These are phyloP conservation scores for Aureobasidium zeae DNA, from an alignment of 2,329 filamentous ascomycete genomes.

Conservation along the genomic window DNA sequence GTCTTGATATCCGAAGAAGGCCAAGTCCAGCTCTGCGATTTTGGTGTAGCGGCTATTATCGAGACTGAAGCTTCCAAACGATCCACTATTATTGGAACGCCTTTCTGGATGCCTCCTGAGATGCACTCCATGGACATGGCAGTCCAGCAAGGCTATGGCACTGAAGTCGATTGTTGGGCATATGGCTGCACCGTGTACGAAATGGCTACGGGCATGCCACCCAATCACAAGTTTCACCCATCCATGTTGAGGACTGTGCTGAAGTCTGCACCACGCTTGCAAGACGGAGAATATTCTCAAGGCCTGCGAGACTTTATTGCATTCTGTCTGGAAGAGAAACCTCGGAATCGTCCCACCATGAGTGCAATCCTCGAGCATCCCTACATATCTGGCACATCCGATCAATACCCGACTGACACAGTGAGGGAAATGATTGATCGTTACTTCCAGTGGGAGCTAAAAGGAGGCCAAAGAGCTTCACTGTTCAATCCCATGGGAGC, in stretches of 20 bases:
- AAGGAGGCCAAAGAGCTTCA: conserved; percentile 60
- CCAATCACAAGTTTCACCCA: conserved; percentile 52
- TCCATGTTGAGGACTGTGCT: conserved; percentile 47
- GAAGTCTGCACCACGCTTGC: conserved; percentile 57
- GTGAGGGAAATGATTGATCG: conserved; percentile 59
- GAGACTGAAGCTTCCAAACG: conserved; percentile 68
- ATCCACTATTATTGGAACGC: conserved; percentile 72
- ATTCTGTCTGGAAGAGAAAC: conserved; percentile 62
- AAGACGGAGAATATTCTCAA: conserved; percentile 62
- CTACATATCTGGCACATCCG: conserved; percentile 56
- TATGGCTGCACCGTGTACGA: conserved; percentile 75
- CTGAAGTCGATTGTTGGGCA: conserved; percentile 66
- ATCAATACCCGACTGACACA: conserved; percentile 53
- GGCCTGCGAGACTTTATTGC: conserved; percentile 60
- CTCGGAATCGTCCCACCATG: conserved; percentile 58
- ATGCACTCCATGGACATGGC: conserved; percentile 31
- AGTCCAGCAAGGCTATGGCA: conserved; percentile 33
- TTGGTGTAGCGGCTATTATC: conserved; percentile 71
- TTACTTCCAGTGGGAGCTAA: conserved; percentile 66
- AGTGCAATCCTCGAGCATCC: conserved; percentile 60
- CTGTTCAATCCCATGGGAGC: conserved; percentile 53
- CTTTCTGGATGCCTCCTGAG: conserved; percentile 81
- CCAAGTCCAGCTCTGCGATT: conserved; percentile 72
- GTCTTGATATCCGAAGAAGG: conserved; percentile 70
- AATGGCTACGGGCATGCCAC: conserved; percentile 68